Base-by-base conservation (phyloP, 805 yeast species). In the Myxozyma melibiosi region DNA sequence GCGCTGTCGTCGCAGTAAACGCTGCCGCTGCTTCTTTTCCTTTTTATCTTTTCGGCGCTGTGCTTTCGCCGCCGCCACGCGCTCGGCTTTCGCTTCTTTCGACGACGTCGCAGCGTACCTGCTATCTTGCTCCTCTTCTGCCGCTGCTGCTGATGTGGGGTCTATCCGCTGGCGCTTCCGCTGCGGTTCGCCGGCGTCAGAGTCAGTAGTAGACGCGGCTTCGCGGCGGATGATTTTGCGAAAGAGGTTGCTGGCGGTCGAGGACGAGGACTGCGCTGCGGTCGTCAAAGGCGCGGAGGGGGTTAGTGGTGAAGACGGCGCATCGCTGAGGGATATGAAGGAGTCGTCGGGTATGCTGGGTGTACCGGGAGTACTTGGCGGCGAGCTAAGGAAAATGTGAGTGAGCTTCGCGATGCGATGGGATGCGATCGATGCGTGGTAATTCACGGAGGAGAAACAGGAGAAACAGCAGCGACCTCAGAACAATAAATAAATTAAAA, bases 51-150 rank as follows among this genome's bases (percentile, higher is more conserved):
- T 42, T 40, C 18, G 34, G 28, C 31, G 25, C 9, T 18, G 22
- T 7, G 48, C 22, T 35, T 48, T 48, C 37, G 2, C n/a, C 53
- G 25, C 35, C 54, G 4, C 39, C 50, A 25, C 4, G 24, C 22
- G 11, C 16, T 28, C 18, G 24, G 22, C 47, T 34, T 20, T 44
- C 34, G 43, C 13, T 30, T 13, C 27, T 25, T 13, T 22, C 14
- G 25, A 39, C 28, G 27, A 31, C 16, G 37, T 49, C 4, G 51
- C 51, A 8, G 55, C 45, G 18, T 57, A 54, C 34, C 58, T 45
- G 22, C 62, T 57, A 28, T 57, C 62, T n/a, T 47, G 48, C 9
- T 40, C 57, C 6, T 49, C 55, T 16, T 24, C 50, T 14, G 25
- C 37, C 14, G 9, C 43, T 6, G 28, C 43, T 33, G 34, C 11